Percentiles rank a stretch among this genome's conserved stretches.
Evolutionary conservation across 129 eudicot species (phyloP).

Genomic region (Artemisia annua): DNA sequence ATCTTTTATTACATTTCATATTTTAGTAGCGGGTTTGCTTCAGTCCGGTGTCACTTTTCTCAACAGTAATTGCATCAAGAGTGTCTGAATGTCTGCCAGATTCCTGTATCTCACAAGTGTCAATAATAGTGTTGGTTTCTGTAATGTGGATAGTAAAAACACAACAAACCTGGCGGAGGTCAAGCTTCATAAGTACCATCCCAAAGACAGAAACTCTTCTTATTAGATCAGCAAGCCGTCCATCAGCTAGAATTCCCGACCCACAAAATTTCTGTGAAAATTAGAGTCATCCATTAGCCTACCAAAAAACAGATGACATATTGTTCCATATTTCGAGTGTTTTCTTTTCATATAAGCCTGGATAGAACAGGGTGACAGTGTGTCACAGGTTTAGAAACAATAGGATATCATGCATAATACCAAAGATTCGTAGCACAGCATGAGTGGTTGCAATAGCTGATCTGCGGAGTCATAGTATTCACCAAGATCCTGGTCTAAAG

Average conservation of each 20-base stretch:
- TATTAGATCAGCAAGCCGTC: constrained; percentile 90
- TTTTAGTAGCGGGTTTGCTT: too few species aligned
- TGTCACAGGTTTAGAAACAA: background rate
- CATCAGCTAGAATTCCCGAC: constrained; percentile 89
- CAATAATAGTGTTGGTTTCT: constrained; percentile 21
- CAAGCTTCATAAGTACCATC: constrained; percentile 93
- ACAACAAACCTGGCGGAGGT: constrained; percentile 85
- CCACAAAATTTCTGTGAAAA: constrained; percentile 80
- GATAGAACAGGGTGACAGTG: background rate
- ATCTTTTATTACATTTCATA: too few species aligned
- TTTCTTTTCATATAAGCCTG: background rate
- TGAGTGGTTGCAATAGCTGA: constrained; percentile 76
- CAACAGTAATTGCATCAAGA: constrained; percentile 90
- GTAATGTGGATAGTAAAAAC: background rate
- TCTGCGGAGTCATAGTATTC: constrained; percentile 82
- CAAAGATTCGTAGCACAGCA: constrained; percentile 90
- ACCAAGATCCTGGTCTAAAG: constrained; percentile 67
- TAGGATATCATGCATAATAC: constrained; percentile 34
- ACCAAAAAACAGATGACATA: constrained; percentile 9
- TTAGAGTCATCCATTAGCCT: constrained; percentile 22
- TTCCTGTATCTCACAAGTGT: constrained; percentile 53
- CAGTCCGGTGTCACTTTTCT: too few species aligned
- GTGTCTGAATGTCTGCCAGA: constrained; percentile 84
- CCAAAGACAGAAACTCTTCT: constrained; percentile 92
- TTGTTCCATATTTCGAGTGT: background rate